Evolutionary conservation across 2,329 filamentous ascomycete species (phyloP), one percentile per base, ranked within the genome.

Genomic region (Arthroderma sp.): DNA sequence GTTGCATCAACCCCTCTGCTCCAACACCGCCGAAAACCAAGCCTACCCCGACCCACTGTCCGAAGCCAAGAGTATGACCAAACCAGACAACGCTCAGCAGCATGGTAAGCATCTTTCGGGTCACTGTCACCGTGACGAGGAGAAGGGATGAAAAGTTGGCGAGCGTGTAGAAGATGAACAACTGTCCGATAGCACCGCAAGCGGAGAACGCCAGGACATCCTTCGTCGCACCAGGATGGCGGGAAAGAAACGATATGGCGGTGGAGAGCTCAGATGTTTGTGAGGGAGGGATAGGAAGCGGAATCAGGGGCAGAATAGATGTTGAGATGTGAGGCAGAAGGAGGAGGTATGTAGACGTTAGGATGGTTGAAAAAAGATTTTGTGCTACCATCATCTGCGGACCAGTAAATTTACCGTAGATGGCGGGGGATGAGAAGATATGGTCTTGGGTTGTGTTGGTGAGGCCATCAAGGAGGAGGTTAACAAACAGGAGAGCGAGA

Each of bases 351-450:
- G 68, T 59, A 15, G 76, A 72, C 3, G 88, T 96, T 46, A 96
- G 71, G 39, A 79, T 59, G 3, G 87, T 89, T 55, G 78, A 82
- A 64, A 96, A 83, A 45, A 94, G 70, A 62, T 96, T 98, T 66
- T 95, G 86, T 34, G 89, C 88, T 61, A 88, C 93, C 91, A 98
- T 98, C 91, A 98, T 98, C 74, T 98, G 91, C 48, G 89, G 87
- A 6, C 91, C 91, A 2, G 79, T 78, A 62, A 91, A 95, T 9
- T 82, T 80, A 52, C 78, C 78, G 66, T 87, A 94, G 1, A 65
- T 60, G 28, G 68, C 65, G 2, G 67, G 68, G 5, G 77, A 73
- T 51, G 68, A 66, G 63, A 96, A 95, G 63, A 98, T 86, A 64
- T 94, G 81, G 65, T 98, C 91, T 71, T 98, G 91, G 2, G 89